Conservation (phyloP, 495 filamentous ascomycete genomes). For the Immersiella caudata region DNA sequence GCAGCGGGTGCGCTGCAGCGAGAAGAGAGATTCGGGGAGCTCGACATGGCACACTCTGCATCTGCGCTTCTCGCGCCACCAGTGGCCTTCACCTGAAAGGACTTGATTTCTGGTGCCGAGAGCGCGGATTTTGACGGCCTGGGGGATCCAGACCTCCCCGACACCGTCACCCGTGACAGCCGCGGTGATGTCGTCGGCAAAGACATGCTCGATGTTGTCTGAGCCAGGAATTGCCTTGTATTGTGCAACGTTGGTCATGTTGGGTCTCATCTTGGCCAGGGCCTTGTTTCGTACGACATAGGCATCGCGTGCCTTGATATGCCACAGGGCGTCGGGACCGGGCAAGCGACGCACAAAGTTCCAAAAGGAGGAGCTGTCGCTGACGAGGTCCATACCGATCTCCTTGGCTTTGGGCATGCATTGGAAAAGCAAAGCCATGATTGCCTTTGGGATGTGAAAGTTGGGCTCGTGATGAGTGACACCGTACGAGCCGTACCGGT, state of each 20-base stretch:
- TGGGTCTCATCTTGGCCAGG: neutral
- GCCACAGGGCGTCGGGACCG: conserved; percentile 34
- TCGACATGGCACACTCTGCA: conserved; percentile 21
- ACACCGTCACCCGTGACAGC: conserved; percentile 29
- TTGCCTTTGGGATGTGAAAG: conserved; percentile 32
- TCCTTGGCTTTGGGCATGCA: conserved; percentile 12
- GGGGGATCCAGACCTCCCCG: neutral
- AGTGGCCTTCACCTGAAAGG: neutral
- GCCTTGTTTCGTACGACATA: conserved; percentile 15
- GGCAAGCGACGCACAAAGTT: conserved; percentile 32
- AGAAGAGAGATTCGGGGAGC: conserved; percentile 16
- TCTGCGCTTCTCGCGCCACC: neutral
- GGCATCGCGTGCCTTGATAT: conserved; percentile 32
- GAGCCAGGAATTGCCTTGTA: neutral
- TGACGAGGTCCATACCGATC: conserved; percentile 33
- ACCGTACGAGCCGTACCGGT: conserved; percentile 27
- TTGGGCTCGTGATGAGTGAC: conserved; percentile 32
- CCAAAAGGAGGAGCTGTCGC: conserved; percentile 32
- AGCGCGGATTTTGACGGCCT: neutral
- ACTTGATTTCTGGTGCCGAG: too few relatives aligned
- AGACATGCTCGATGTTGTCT: neutral
- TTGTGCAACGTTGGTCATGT: neutral
- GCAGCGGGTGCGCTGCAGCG: conserved; percentile 11
- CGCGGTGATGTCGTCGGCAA: conserved; percentile 28
- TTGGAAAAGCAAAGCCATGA: conserved; percentile 18